phyloP scores from a whole-genome alignment of 2,329 filamentous ascomycete genomes.

The Lachnellula willkommii region DNA sequence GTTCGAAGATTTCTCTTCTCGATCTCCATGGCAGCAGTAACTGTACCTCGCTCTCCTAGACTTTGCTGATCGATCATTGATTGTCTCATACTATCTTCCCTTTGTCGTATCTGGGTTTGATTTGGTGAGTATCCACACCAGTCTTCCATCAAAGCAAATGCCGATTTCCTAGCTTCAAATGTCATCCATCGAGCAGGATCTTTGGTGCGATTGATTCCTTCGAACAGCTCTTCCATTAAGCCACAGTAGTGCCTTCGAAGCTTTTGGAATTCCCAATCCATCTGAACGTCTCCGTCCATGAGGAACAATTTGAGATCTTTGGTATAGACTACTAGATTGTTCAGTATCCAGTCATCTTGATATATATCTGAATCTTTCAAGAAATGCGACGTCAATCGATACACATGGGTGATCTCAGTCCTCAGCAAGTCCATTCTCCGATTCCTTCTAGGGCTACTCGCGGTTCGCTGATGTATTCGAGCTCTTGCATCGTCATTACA shows the following conservation, averaged over 20 bases:
- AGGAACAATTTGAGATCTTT: slow-evolving; percentile 91
- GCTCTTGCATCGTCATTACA: slow-evolving; percentile 87
- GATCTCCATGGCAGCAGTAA: slow-evolving; percentile 90
- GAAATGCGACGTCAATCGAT: slow-evolving; percentile 89
- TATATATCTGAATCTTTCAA: slow-evolving; percentile 72
- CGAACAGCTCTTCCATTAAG: slow-evolving; percentile 85
- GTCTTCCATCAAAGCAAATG: slow-evolving; percentile 95
- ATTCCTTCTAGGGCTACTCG: slow-evolving; percentile 76
- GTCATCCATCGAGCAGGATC: slow-evolving; percentile 94
- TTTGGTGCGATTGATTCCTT: slow-evolving; percentile 78
- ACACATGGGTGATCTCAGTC: slow-evolving; percentile 93
- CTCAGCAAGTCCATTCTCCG: slow-evolving; percentile 79
- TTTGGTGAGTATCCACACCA: slow-evolving; percentile 98
- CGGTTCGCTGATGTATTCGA: slow-evolving; percentile 78
- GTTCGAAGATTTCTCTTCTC: slow-evolving; percentile 90
- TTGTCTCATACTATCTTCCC: slow-evolving; percentile 83
- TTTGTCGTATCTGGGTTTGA: slow-evolving; percentile 70
- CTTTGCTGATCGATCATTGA: slow-evolving; percentile 74
- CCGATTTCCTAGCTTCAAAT: slow-evolving; percentile 91
- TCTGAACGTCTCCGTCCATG: slow-evolving; percentile 90
- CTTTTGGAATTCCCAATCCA: slow-evolving; percentile 90
- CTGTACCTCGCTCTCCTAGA: slow-evolving; percentile 66
- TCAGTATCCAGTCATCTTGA: slow-evolving; percentile 84
- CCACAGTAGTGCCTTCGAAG: slow-evolving; percentile 91
- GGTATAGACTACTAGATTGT: slow-evolving; percentile 81